phyloP scores from a whole-genome alignment of 768 basidiomycete genomes.

The Lepiota subincarnata region DNA sequence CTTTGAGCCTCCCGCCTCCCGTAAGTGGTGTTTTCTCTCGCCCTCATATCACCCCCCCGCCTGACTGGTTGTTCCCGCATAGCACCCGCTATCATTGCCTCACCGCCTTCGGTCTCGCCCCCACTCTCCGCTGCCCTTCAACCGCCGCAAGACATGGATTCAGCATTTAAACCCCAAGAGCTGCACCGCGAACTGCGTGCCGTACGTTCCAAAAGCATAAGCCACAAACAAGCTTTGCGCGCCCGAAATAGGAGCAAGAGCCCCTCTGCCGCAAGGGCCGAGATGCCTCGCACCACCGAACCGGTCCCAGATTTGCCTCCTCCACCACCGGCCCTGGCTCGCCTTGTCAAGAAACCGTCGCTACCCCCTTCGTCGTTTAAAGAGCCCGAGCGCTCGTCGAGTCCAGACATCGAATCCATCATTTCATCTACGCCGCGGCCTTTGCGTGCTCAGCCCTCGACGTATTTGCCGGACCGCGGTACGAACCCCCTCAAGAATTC shows the following conservation, averaged over 20 bases:
- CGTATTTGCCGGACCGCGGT: constrained; percentile 8
- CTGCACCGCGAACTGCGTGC: constrained; percentile 2
- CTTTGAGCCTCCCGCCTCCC: too few species aligned
- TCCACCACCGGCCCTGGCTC: neutral
- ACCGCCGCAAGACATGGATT: constrained; percentile 1
- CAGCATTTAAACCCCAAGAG: neutral
- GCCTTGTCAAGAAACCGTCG: neutral
- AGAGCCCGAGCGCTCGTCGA: constrained; percentile 12
- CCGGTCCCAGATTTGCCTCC: neutral
- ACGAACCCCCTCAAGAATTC: neutral
- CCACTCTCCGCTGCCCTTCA: neutral
- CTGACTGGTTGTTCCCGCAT: too few species aligned
- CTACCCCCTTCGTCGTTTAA: constrained; percentile 1
- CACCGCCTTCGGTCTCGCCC: neutral
- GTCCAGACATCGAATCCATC: constrained; percentile 24
- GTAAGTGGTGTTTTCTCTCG: neutral
- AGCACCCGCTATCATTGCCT: too few species aligned
- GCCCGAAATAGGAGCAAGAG: constrained; percentile 6
- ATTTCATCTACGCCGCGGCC: constrained; percentile 21
- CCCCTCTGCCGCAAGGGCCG: neutral
- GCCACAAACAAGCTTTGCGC: constrained; percentile 1
- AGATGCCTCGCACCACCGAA: neutral
- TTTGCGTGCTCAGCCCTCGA: constrained; percentile 1
- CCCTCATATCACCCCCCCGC: neutral
- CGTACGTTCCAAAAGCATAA: constrained; percentile 2